Percentiles rank a stretch among this genome's conserved stretches.
These are phyloP conservation scores for Euphorbia tirucalli DNA, from an alignment of 345 rosid genomes.

Conservation along the genomic window DNA sequence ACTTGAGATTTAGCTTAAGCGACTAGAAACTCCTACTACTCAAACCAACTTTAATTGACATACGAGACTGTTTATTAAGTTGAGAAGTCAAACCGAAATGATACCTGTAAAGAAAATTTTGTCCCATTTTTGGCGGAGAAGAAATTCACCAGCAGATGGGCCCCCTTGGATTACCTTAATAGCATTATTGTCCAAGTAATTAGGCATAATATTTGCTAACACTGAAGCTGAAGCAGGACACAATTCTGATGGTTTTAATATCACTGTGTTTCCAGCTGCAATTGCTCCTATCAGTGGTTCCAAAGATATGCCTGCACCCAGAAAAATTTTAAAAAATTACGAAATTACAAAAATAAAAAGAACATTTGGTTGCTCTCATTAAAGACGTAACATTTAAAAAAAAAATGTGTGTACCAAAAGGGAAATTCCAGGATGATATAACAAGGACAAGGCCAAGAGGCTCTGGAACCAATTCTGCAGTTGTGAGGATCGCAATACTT, in stretches of 20 bases:
- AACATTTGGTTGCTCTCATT: too few species aligned
- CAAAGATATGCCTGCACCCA: too few species aligned
- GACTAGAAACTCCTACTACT: too few species aligned
- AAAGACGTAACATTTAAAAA: too few species aligned
- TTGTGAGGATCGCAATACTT: slow-evolving; percentile 40
- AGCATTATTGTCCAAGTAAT: slow-evolving; percentile 54
- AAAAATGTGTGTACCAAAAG: too few species aligned
- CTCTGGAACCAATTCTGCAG: slow-evolving; percentile 53
- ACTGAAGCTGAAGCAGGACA: slow-evolving; percentile 61
- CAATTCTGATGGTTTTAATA: slow-evolving; percentile 73
- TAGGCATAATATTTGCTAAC: slow-evolving; percentile 41
- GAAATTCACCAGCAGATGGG: slow-evolving; percentile 43
- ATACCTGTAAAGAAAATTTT: slow-evolving; percentile 76
- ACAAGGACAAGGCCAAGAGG: slow-evolving; percentile 69
- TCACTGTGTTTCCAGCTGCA: slow-evolving; percentile 66
- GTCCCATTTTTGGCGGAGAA: slow-evolving; percentile 72
- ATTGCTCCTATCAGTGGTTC: slow-evolving; percentile 84
- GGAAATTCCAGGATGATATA: slow-evolving; percentile 70
- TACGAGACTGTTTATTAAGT: too few species aligned
- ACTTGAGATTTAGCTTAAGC: too few species aligned
- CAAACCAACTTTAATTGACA: too few species aligned
- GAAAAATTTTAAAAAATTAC: too few species aligned
- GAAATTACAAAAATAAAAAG: too few species aligned
- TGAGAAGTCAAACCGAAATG: too few species aligned
- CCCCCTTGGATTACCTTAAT: slow-evolving; percentile 70